Evolutionary conservation across 192 early-diverging fungal species (phyloP), one percentile per base, ranked within the genome.

Genomic region (Backusella luteola): DNA sequence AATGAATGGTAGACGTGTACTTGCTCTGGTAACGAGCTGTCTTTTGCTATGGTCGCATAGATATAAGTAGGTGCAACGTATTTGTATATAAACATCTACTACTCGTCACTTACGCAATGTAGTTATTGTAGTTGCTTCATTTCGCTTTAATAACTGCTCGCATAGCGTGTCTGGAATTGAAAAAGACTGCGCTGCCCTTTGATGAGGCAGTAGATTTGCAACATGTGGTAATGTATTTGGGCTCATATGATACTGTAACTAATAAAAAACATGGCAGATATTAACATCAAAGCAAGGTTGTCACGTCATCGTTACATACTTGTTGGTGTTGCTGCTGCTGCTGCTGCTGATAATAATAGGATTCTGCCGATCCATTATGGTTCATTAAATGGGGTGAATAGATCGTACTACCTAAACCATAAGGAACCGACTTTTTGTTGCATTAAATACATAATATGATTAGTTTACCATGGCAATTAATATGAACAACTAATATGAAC

Each of bases 201-300:
- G 92, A 74, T 95, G 89, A n/a, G 93, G 87, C 32, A 83, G 80
- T 1, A 92, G 79, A 75, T 91, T 92, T 32, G 89, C 85, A 7
- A 94, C 6, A 34, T 75, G 88, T 11, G 93, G 93, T 23, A 93
- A 83, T 3, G 91, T 87, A 36, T 90, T 85, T 49, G 82, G 85
- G 81, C 93, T 94, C 26, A 94, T 71, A 77, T 95, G 93, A 73
- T 96, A 92, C 76, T 92, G 91, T 4, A 95, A 84, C 90, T 93
- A 77, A 14, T 38, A 44, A 42, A 71, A 8, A 26, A 35, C 17
- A 39, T 21, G n/a, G 1, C 15, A 38, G 21, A 11, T 53, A 29
- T 63, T 29, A 63, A 14, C n/a, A 14, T 63, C 26, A 63, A 26
- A 2, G 23, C 9, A 29, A 63, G 3, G 8, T 5, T 26, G 26